A percentile compares a stretch with the other conserved stretches of the same genome.
Evolutionary conservation across 2,329 filamentous ascomycete species (phyloP).

Genomic region (Boeremia lycopersici): DNA sequence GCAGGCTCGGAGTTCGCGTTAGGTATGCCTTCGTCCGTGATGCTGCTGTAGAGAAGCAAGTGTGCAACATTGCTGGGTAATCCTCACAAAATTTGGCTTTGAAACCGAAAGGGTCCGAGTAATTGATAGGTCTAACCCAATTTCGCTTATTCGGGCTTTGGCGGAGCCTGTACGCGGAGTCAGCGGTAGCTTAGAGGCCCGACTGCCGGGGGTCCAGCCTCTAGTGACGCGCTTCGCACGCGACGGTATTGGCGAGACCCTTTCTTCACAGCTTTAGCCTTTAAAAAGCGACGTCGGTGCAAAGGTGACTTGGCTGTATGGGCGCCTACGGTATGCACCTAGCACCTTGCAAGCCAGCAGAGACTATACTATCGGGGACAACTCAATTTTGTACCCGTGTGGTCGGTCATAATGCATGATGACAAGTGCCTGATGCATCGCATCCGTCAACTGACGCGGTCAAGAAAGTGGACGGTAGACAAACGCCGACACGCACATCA

Average conservation of each 20-base stretch:
- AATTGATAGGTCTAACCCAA: too few species aligned
- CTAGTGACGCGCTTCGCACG: neutral
- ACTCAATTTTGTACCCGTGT: neutral
- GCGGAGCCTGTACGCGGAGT: neutral
- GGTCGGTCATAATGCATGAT: neutral
- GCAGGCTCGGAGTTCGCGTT: too few species aligned
- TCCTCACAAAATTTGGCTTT: too few species aligned
- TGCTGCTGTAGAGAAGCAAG: too few species aligned
- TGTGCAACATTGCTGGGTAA: too few species aligned
- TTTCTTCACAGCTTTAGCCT: neutral
- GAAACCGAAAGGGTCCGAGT: too few species aligned
- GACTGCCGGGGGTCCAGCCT: conserved; percentile 3
- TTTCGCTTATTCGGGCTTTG: too few species aligned
- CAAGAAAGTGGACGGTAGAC: neutral
- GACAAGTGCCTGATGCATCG: neutral
- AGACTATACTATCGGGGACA: neutral
- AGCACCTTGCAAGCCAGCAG: neutral
- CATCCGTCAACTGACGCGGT: neutral
- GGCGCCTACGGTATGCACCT: neutral
- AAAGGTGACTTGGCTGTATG: neutral
- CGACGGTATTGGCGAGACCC: neutral
- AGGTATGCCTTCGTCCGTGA: too few species aligned
- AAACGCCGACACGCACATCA: neutral
- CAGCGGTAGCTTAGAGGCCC: conserved; percentile 1
- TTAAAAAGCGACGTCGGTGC: neutral